Base-by-base conservation (phyloP, 768 basidiomycete species). In the Lentinula sp. region DNA sequence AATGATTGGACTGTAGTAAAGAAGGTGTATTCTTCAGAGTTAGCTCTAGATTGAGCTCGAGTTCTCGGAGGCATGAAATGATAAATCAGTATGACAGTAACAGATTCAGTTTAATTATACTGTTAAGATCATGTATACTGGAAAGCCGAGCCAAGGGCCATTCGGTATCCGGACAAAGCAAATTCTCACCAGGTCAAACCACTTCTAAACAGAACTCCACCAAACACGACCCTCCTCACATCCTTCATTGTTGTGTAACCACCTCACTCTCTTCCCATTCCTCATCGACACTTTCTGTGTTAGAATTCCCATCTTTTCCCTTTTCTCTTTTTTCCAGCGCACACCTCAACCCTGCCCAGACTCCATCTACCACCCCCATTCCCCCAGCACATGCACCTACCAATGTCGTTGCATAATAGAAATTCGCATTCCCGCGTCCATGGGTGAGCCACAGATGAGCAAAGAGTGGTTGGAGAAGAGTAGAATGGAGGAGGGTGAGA, bases 371-470 rank as follows among this genome's bases (percentile, higher is more conserved):
- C 12, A 95, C 68, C 16, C 88, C 88, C n/a, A 90, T 83, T 0
- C 93, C 94, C 64, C 91, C 89, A 2, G 87, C 90, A 64, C 94
- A 81, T 0, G 93, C 95, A 72, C 95, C 94, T 15, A 99, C 96
- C 62, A 98, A 79, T 2, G 95, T 98, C 3, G 90, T 87, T 0
- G 97, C 97, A 67, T 98, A 99, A 76, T 92, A 98, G 75, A 99
- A 99, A 72, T 98, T 98, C 50, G 96, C 95, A 68, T 99, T 98
- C 2, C 94, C 97, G 5, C 93, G 91, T 1, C 94, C 95, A 60
- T 93, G 89, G 8, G 78, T 79, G 6, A 98, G 82, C 96, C 97
- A 99, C 1, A 98, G 77, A 62, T 91, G 83, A 68, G 96, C 87
- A 72, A 98, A 95, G 35, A 97, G 79, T 0, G 96, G 96, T 61